A percentile compares a stretch with the other conserved stretches of the same genome.
Evolutionary conservation across 1,284 basidiomycete genomes (phyloP).

Genomic region (Cyathus olla): DNA sequence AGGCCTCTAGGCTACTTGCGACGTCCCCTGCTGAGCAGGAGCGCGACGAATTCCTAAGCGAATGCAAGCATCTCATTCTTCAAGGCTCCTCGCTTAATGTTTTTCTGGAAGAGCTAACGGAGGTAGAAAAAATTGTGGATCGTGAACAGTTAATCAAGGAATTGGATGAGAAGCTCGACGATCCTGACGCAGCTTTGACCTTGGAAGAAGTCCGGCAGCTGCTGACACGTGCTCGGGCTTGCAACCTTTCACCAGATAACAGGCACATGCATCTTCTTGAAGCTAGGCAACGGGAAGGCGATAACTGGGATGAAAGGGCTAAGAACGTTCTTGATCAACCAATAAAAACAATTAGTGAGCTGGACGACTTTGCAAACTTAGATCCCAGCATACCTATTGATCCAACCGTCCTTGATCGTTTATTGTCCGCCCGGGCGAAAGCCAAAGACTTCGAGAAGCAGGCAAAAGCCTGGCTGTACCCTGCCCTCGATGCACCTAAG

Average conservation of each 20-base stretch:
- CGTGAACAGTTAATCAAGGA: conserved; percentile 78
- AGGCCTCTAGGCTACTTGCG: conserved; percentile 64
- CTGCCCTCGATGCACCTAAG: conserved; percentile 60
- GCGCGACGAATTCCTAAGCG: conserved; percentile 69
- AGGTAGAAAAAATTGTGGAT: conserved; percentile 83
- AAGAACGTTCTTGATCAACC: conserved; percentile 70
- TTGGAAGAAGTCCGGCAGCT: conserved; percentile 79
- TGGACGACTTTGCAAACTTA: conserved; percentile 73
- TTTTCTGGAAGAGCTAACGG: conserved; percentile 77
- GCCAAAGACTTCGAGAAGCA: conserved; percentile 83
- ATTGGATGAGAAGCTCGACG: conserved; percentile 72
- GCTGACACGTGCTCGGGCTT: conserved; percentile 73
- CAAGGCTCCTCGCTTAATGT: conserved; percentile 83
- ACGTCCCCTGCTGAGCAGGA: conserved; percentile 49
- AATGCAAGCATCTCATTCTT: conserved; percentile 77
- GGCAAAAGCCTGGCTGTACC: conserved; percentile 74
- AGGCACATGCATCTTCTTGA: conserved; percentile 69
- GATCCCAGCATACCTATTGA: conserved; percentile 74
- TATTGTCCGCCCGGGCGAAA: conserved; percentile 69
- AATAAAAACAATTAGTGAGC: conserved; percentile 76
- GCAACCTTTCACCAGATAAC: conserved; percentile 73
- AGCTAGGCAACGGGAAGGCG: conserved; percentile 67
- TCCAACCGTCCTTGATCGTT: conserved; percentile 65
- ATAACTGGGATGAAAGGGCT: conserved; percentile 79
- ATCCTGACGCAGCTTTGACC: conserved; percentile 63